Conservation (phyloP, 2,329 filamentous ascomycete genomes). For the Colletotrichum sp. region DNA sequence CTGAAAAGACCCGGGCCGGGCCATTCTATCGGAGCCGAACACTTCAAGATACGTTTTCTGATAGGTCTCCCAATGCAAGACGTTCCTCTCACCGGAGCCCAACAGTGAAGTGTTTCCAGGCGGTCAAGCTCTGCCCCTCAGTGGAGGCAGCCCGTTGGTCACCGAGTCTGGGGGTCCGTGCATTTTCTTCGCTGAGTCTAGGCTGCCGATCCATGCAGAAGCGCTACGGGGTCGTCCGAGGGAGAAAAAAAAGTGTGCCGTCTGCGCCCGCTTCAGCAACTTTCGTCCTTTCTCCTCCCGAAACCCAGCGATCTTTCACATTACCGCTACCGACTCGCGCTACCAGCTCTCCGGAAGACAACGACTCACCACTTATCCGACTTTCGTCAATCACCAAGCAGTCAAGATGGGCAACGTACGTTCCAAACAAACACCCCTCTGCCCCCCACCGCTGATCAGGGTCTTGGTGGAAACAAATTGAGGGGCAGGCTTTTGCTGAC, state of each 20-base stretch:
- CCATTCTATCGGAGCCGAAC: background rate
- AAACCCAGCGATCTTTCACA: background rate
- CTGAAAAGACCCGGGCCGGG: background rate
- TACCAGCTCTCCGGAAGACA: background rate
- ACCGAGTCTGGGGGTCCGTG: background rate
- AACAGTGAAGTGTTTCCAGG: background rate
- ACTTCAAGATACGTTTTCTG: background rate
- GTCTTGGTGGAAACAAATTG: conserved; percentile 20
- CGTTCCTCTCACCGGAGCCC: background rate
- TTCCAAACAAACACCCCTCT: background rate
- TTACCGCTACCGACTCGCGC: background rate
- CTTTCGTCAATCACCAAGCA: background rate
- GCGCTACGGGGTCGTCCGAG: conserved; percentile 8
- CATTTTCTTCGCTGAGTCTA: background rate
- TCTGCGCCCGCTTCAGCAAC: background rate
- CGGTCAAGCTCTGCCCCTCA: background rate
- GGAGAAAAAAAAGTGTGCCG: background rate
- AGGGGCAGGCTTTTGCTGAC: conserved; percentile 13
- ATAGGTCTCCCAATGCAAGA: background rate
- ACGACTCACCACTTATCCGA: background rate
- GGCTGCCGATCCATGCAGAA: conserved; percentile 13
- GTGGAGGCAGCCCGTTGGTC: background rate
- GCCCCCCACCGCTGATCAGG: conserved; percentile 17
- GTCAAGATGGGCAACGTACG: conserved; percentile 26
- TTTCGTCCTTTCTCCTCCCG: background rate